Percentiles rank a stretch among this genome's conserved stretches.
Conservation (phyloP, 768 basidiomycete genomes). For the Chiua virens region DNA sequence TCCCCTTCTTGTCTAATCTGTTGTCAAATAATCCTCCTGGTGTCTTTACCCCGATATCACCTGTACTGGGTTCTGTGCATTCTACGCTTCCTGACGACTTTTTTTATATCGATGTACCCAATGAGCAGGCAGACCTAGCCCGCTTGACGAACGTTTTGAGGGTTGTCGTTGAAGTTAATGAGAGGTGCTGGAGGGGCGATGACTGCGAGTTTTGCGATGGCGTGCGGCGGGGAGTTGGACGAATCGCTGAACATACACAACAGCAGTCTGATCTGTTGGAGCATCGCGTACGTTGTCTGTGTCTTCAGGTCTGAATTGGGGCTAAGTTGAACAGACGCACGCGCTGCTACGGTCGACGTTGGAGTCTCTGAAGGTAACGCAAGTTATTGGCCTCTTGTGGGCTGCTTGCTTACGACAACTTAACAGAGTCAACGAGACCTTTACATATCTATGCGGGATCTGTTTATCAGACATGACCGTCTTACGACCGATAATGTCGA, state of each 20-base stretch:
- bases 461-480: conserved; percentile 86
- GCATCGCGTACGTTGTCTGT: conserved; percentile 52
- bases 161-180: conserved; percentile 74
- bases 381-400: not conserved
- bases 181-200: conserved; percentile 81
- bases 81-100: conserved; percentile 9
- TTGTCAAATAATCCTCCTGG: conserved; percentile 34
- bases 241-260: conserved; percentile 67
- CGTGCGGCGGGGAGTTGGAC: conserved; percentile 67
- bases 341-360: conserved; percentile 64
- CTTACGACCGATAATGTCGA: conserved; percentile 88
- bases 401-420: conserved; percentile 7
- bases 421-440: conserved; percentile 76
- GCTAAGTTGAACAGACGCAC: conserved; percentile 49
- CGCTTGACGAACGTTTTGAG: conserved; percentile 81
- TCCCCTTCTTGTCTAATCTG: conserved; percentile 47
- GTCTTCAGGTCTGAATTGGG: not conserved
- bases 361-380: conserved; percentile 70
- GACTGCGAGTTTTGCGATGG: conserved; percentile 80
- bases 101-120: conserved; percentile 28
- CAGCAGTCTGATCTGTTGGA: conserved; percentile 75
- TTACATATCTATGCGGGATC: conserved; percentile 82
- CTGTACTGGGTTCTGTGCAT: conserved; percentile 12
- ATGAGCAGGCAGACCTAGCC: conserved; percentile 74
- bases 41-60: conserved; percentile 23